Conservation (phyloP, 805 yeast species). For the Schizosaccharomyces cryophilus region DNA sequence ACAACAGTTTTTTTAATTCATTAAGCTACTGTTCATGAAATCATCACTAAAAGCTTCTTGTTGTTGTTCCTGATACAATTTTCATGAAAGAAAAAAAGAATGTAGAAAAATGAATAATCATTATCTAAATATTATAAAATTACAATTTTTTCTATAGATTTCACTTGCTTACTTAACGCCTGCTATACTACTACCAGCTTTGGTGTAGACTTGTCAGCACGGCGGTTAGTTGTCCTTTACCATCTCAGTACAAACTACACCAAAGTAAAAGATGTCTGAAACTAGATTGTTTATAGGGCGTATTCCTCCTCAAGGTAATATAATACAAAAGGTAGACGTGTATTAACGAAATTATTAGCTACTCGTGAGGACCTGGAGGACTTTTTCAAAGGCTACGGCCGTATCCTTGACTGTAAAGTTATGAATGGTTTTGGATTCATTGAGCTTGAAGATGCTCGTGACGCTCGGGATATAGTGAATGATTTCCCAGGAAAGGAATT, state of each 20-base stretch:
- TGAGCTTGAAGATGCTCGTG: constrained; percentile 11
- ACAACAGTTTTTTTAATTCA: too few relatives aligned
- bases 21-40: too few relatives aligned
- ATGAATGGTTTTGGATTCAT: constrained; percentile 18
- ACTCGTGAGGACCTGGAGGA: constrained; percentile 20
- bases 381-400: constrained; percentile 27
- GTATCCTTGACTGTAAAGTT: constrained; percentile 29
- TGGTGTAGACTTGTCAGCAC: neutral
- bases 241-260: neutral
- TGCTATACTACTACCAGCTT: too few relatives aligned
- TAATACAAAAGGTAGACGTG: neutral
- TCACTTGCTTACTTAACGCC: too few relatives aligned
- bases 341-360: constrained; percentile 4
- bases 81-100: too few relatives aligned
- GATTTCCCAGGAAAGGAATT: constrained; percentile 4
- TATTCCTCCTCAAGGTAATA: neutral
- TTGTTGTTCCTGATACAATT: too few relatives aligned
- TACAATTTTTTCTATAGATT: too few relatives aligned
- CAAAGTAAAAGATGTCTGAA: neutral
- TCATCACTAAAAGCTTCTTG: too few relatives aligned
- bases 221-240: neutral
- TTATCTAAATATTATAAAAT: too few relatives aligned
- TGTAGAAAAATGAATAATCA: too few relatives aligned
- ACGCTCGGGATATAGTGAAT: constrained; percentile 13
- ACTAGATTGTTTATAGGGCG: constrained; percentile 1